Evolutionary conservation across 345 rosid genomes (phyloP), one percentile per base, ranked within the genome.

Genomic region (Populus alba): DNA sequence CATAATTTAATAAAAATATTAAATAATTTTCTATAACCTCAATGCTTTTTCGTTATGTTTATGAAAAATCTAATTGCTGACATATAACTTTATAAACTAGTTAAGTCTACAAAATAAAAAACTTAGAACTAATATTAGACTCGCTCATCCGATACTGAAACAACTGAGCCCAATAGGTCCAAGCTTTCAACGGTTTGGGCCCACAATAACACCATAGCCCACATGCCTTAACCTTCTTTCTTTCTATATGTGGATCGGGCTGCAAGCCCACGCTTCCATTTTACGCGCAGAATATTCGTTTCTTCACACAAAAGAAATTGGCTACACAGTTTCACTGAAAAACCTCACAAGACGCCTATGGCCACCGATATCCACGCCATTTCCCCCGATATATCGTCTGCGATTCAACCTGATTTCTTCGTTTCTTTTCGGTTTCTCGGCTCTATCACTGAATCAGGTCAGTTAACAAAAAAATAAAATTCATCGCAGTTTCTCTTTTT

Each of bases 311-410:
- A 2, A 53, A 66, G 65, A 29, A 27, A 61, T 31, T 43, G 3
- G 29, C 74, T 43, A 33, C 0, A 8, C 43, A 13, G 25, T 62
- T n/a, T 2, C 29, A 12, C 8, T 1, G 68, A 22, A 35, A 17
- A 18, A 51, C 27, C 77, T 61, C 57, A n/a, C 74, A 33, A 29
- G 82, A 84, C 68, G 85, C 81, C 37, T 80, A 85, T 85, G 87
- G 87, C 87, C 49, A 68, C 73, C 79, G 68, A 67, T 74, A 61
- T 66, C 83, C 11, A 13, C 81, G 57, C 63, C 69, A 74, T 77
- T 51, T 67, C 22, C 55, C 70, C 72, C 82, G 73, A 68, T 71
- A 20, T 8, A 38, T 65, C 75, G 69, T 68, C 22, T 1, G 75
- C 66, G 61, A 39, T 18, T 66, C 79, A 15, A 49, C 75, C 33